Base-by-base conservation (phyloP, 2,329 filamentous ascomycete species). In the Diaporthe ampelina region DNA sequence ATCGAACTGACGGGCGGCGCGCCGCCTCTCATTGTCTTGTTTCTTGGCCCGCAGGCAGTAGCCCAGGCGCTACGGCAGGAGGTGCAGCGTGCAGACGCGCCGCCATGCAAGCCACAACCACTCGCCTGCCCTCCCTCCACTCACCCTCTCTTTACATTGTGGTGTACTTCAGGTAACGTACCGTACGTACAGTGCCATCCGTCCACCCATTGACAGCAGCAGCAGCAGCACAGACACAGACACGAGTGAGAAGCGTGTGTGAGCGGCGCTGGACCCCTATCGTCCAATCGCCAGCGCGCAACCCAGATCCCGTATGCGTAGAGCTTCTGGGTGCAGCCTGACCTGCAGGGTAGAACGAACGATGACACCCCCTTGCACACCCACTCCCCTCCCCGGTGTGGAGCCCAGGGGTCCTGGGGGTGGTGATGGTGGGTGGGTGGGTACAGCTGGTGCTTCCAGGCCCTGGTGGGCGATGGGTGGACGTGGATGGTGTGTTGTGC, bases 41-140 rank as follows among this genome's bases (percentile, higher is more conserved):
- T 54, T 40, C 63, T 63, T 57, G 59, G 70, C 58, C 68, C 68
- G 58, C 73, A 74, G 48, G 26, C 29, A 43, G 24, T 69, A 52
- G 54, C 52, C 56, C 37, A 52, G 61, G 56, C 70, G 63, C 73
- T 73, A 70, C 73, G 65, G 73, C 70, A 75, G 70, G 73, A 70
- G 56, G 70, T 70, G 73, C 73, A 75, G 61, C 40, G n/a, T 73
- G 73, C 69, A 75, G 70, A 73, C 24, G 73, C 70, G 70, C 59
- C 48, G 48, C 56, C 63, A 68, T 68, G 45, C 63, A 37, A 58
- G 63, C 40, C 32, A 37, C 29, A 37, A 37, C 26, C 52, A 24
- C 43, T 43, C 52, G 40, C 40, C 13, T 13, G 40, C 40, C 6
- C 13, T 19, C 40, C 6, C 40, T 19, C 40, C 4, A 13, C 10